Percentiles rank a stretch among this genome's conserved stretches.
phyloP scores from a whole-genome alignment of 2,329 filamentous ascomycete genomes.

The Claviceps purpurea region DNA sequence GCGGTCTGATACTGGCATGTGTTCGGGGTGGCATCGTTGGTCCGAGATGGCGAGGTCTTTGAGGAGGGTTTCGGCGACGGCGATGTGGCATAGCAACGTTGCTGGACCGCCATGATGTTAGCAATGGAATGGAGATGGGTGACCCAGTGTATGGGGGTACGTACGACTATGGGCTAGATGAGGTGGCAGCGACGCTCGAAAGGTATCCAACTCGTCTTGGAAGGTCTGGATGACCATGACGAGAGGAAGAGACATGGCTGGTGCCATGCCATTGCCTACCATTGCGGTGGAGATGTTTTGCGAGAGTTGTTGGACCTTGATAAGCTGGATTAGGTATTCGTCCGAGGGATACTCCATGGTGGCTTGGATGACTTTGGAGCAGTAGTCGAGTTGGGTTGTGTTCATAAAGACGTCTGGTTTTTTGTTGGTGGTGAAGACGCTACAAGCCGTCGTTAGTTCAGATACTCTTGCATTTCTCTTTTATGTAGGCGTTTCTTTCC shows the following conservation, averaged over 20 bases:
- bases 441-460: conserved; percentile 6
- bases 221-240: conserved; percentile 29
- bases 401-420: conserved; percentile 35
- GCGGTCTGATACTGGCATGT: conserved; percentile 24
- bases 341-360: conserved; percentile 30
- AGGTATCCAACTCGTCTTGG: conserved; percentile 28
- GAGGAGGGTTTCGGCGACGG: conserved; percentile 32
- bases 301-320: conserved; percentile 33
- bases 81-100: conserved; percentile 26
- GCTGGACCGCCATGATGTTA: conserved; percentile 13
- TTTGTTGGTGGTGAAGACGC: conserved; percentile 32
- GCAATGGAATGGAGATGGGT: not conserved
- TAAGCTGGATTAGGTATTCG: conserved; percentile 29
- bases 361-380: conserved; percentile 28
- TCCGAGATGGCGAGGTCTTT: conserved; percentile 33
- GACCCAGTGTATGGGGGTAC: not conserved
- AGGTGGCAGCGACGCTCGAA: conserved; percentile 22
- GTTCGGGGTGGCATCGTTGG: conserved; percentile 15
- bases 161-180: conserved; percentile 22
- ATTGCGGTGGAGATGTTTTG: conserved; percentile 32
- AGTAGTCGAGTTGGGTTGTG: conserved; percentile 28
- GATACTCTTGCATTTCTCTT: no score
- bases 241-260: conserved; percentile 25
- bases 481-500: no score
- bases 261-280: conserved; percentile 16